These are phyloP conservation scores for Vachellia collinsii DNA, from an alignment of 306 rosid species.

Conservation along the genomic window DNA sequence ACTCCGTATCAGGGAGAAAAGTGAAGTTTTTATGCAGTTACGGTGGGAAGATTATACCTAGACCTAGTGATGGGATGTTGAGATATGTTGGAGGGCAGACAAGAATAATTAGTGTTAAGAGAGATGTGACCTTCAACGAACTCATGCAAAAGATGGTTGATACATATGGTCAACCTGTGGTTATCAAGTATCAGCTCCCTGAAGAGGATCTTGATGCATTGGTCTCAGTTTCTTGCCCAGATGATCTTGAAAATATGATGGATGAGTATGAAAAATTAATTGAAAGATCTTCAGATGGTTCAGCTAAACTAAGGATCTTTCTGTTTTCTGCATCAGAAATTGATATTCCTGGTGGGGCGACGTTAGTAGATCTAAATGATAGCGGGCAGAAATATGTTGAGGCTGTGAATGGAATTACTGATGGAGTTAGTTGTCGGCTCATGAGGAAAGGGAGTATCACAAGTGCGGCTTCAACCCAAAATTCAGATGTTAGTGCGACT, in stretches of 20 bases:
- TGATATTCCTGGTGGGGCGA: constrained; percentile 53
- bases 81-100: constrained; percentile 98
- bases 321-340: constrained; percentile 69
- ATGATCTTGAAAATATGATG: constrained; percentile 93
- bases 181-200: constrained; percentile 87
- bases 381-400: constrained; percentile 77
- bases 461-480: constrained; percentile 79
- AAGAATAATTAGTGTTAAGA: constrained; percentile 73
- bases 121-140: constrained; percentile 68
- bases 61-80: constrained; percentile 86
- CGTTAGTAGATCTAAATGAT: constrained; percentile 55
- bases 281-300: constrained; percentile 76
- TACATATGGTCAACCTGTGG: constrained; percentile 71
- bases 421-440: constrained; percentile 47
- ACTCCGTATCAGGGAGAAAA: constrained; percentile 61
- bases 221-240: constrained; percentile 79
- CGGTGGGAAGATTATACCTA: constrained; percentile 84
- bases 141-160: constrained; percentile 72
- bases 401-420: constrained; percentile 77
- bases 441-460: constrained; percentile 64
- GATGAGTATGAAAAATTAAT: constrained; percentile 82
- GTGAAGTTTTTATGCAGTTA: constrained; percentile 86
- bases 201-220: constrained; percentile 93
- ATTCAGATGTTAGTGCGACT: constrained; percentile 74
- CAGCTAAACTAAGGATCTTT: constrained; percentile 79